These are phyloP conservation scores for Cryphonectria carpinicola DNA, from an alignment of 2,329 filamentous ascomycete genomes.

Conservation along the genomic window DNA sequence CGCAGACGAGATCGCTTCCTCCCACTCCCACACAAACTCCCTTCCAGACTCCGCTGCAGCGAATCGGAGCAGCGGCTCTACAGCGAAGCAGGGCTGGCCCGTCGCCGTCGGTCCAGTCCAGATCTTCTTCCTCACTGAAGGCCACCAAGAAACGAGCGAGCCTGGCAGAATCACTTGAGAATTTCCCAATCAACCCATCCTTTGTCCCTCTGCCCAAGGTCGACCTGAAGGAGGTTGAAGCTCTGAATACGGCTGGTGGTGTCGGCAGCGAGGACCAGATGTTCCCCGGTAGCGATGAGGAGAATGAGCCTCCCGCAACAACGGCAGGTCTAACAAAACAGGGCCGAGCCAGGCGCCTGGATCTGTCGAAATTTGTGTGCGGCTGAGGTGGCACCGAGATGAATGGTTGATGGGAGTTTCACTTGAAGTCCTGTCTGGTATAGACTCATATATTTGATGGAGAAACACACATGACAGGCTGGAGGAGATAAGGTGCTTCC, in stretches of 20 bases:
- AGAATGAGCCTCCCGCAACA: slow-evolving; percentile 40
- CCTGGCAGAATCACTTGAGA: slow-evolving; percentile 37
- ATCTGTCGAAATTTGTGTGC: slow-evolving; percentile 55
- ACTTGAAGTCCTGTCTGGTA: background rate
- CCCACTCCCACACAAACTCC: slow-evolving; percentile 27
- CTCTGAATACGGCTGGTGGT: slow-evolving; percentile 47
- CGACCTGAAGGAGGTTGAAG: slow-evolving; percentile 56
- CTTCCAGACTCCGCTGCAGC: slow-evolving; percentile 54
- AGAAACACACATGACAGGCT: background rate
- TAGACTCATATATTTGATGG: background rate
- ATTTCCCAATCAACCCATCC: slow-evolving; percentile 54
- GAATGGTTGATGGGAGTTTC: background rate
- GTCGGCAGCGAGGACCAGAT: slow-evolving; percentile 62
- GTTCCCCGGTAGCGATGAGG: slow-evolving; percentile 55
- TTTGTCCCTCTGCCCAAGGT: slow-evolving; percentile 60
- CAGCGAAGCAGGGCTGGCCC: slow-evolving; percentile 36
- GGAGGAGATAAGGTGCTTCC: background rate
- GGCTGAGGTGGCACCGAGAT: slow-evolving; percentile 29
- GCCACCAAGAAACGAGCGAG: slow-evolving; percentile 32
- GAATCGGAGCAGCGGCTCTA: slow-evolving; percentile 54
- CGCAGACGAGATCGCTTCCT: slow-evolving; percentile 22
- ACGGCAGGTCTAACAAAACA: background rate
- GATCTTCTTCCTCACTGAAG: slow-evolving; percentile 30
- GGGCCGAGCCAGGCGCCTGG: slow-evolving; percentile 38
- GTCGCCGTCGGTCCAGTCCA: slow-evolving; percentile 33